Percentiles rank a stretch among this genome's conserved stretches.
These are phyloP conservation scores for Aspergillus sclerotialis DNA, from an alignment of 2,329 filamentous ascomycete genomes.

Conservation along the genomic window DNA sequence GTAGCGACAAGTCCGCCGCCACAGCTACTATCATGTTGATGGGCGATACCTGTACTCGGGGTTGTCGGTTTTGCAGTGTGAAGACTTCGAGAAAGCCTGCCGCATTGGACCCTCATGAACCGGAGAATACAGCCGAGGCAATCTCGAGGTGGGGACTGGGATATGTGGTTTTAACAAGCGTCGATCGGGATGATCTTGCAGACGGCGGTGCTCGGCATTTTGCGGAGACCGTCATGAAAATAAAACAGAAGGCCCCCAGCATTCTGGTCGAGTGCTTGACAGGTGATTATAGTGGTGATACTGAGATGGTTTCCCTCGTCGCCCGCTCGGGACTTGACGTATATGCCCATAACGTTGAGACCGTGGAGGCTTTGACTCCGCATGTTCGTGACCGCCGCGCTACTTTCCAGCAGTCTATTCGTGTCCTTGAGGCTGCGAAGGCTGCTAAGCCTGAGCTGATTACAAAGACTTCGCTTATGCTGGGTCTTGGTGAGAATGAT, in stretches of 20 bases:
- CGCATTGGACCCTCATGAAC: constrained; percentile 89
- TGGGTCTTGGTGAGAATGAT: constrained; percentile 88
- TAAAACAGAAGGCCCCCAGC: constrained; percentile 64
- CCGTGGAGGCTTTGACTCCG: constrained; percentile 81
- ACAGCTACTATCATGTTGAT: constrained; percentile 99
- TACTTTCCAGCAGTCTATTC: constrained; percentile 77
- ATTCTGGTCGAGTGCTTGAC: constrained; percentile 46
- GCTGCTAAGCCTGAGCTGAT: constrained; percentile 68
- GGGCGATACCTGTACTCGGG: constrained; percentile 95
- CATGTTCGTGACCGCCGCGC: constrained; percentile 84
- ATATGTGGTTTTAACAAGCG: constrained; percentile 89
- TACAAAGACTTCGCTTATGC: constrained; percentile 98
- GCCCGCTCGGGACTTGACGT: constrained; percentile 87
- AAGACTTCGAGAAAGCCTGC: constrained; percentile 74
- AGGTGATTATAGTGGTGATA: constrained; percentile 77
- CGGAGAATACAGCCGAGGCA: constrained; percentile 93
- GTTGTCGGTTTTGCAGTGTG: constrained; percentile 94
- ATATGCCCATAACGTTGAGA: constrained; percentile 96
- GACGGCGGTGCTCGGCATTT: constrained; percentile 88
- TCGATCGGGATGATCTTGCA: constrained; percentile 84
- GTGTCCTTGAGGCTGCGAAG: constrained; percentile 76
- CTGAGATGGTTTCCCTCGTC: constrained; percentile 80
- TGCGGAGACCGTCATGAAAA: constrained; percentile 87
- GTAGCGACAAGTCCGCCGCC: constrained; percentile 75
- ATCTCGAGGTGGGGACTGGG: constrained; percentile 87